Evolutionary conservation across 208 protist genomes (phyloP), one percentile per base, ranked within the genome.

Genomic region (Leishmania major): DNA sequence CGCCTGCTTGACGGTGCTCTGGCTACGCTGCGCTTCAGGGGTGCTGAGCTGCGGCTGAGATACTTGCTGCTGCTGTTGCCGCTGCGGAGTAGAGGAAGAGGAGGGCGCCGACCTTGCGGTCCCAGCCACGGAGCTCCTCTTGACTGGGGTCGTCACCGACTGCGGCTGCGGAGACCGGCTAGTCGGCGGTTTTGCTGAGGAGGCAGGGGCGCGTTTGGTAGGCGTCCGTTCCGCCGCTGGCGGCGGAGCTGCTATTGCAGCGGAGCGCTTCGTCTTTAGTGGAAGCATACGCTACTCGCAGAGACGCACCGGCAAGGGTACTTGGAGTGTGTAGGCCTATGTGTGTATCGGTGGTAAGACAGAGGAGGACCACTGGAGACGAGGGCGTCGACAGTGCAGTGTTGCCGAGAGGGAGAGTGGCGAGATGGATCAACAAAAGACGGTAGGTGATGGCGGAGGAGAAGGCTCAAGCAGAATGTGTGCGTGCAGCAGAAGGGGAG

Each of bases 221-320:
- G 81, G 40, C 35, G 22, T 77, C 22, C 15, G 51, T 11, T 40
- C 31, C 17, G 43, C 73, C 25, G 64, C 37, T 7, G 69, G 69
- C 19, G 69, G 40, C 8, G 70, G 76, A 72, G 66, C 75, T 49
- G 74, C 69, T 1, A 69, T 57, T 62, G 49, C 81, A 40, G 67
- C 35, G 3, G 53, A 43, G 74, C 64, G 13, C 53, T 70, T 74
- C 40, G 37, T 84, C 57, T 80, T 84, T 64, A 76, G 80, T 49
- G 81, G 55, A 11, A 75, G 75, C 81, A 84, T 84, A 35, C 43
- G 70, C 11, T 51, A 74, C 47, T 74, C 28, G 8, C 70, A 25
- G 43, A 53, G 45, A 64, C 47, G 25, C 47, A 62, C 73, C 37
- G 13, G 37, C 25, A 47, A 17, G 22, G 51, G 35, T 53, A 28